phyloP scores from a whole-genome alignment of 2,329 filamentous ascomycete genomes.

The Aureobasidium lini region DNA sequence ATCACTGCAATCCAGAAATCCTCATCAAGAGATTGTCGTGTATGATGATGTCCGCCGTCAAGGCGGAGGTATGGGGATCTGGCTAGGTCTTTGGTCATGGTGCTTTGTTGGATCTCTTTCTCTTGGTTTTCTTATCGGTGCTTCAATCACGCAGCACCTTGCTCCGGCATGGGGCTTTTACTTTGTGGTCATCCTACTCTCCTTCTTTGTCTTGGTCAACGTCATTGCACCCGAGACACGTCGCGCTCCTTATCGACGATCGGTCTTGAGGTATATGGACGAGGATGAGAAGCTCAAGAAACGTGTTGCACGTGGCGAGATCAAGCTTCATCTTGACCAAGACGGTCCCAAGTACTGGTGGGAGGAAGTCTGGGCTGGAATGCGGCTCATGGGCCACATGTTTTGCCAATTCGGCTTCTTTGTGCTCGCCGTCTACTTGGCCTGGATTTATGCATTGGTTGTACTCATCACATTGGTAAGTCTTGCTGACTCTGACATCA shows the following conservation, averaged over 20 bases:
- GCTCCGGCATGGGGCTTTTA: constrained; percentile 71
- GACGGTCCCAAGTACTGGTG: constrained; percentile 70
- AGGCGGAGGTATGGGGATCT: constrained; percentile 71
- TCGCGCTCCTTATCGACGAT: constrained; percentile 59
- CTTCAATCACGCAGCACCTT: constrained; percentile 56
- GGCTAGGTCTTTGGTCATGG: constrained; percentile 72
- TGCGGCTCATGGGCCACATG: constrained; percentile 62
- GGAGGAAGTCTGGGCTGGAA: constrained; percentile 65
- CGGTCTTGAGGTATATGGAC: constrained; percentile 56
- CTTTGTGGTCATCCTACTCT: constrained; percentile 60
- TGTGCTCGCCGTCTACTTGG: constrained; percentile 64
- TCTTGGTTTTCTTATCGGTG: constrained; percentile 65
- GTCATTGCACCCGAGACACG: constrained; percentile 65
- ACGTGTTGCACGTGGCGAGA: constrained; percentile 61
- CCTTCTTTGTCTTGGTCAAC: constrained; percentile 59
- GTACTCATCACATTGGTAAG: constrained; percentile 63
- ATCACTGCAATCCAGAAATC: constrained; percentile 63
- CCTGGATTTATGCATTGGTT: constrained; percentile 72
- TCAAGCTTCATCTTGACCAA: constrained; percentile 67
- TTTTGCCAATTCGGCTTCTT: constrained; percentile 65
- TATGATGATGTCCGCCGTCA: constrained; percentile 63
- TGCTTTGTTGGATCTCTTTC: constrained; percentile 66
- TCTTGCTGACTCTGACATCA: constrained; percentile 4
- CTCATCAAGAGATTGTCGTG: constrained; percentile 64
- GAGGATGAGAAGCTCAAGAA: constrained; percentile 41